Base-by-base conservation (phyloP, 768 basidiomycete species). In the Rhodotorula graminis region DNA sequence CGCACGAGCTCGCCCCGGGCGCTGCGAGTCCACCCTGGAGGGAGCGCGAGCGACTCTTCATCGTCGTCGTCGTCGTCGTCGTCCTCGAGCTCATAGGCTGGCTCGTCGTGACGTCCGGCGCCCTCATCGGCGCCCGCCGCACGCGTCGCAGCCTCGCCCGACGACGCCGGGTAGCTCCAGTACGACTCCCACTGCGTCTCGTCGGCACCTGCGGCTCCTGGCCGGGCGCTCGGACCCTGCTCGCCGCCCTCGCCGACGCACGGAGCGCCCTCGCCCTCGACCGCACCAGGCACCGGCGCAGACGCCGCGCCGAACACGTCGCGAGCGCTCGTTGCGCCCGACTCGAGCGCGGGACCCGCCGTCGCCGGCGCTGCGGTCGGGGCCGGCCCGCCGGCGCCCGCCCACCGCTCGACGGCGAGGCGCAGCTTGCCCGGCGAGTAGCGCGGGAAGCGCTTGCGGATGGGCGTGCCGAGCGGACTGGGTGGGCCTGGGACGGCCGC, bases 351-450 rank as follows among this genome's bases (percentile, higher is more conserved):
- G 60, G 59, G 40, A 7, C 19, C 6, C 44, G 27, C 14, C 55
- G n/a, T 1, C 2, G 37, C 14, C 25, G 25, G 52, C 61, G 42
- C 11, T 46, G 21, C 46, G n/a, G 46, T n/a, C 46, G 14, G n/a
- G 9, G 31, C 14, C 52, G 52, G 21, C 27, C 7, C n/a, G 27
- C 21, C 52, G 9, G 53, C 27, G 53, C 37, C 37, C 37, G 37
- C 37, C 29, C 23, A 29, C 8, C 60, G 33, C 57, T 59, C 21
- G 11, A 59, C 31, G 40, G 57, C 50, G 7, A 2, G 37, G 37
- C 50, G n/a, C 33, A 70, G 27, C 40, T 46, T 64, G 25, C 59
- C 15, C n/a, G 70, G 70, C 61, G 65, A 71, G 61, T 71, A 71
- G 1, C 44, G 19, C 46, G 70, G 70, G 56, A 71, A 71, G 18